Percentiles rank a stretch among this genome's conserved stretches.
These are phyloP conservation scores for Saccharomycopsis schoenii DNA, from an alignment of 805 yeast species.

Conservation along the genomic window DNA sequence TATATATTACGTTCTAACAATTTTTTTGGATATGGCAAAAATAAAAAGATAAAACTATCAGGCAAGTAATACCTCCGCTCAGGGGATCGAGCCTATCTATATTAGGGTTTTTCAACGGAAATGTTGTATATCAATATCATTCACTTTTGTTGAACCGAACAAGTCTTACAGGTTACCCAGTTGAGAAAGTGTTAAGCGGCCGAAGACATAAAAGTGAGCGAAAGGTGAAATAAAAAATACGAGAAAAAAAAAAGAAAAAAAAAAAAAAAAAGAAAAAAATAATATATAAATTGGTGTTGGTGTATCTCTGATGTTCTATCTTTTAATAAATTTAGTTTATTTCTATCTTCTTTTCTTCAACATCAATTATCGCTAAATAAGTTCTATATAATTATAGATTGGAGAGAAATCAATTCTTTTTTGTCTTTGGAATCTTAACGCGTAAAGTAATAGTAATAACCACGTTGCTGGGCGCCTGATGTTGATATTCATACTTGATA, in stretches of 20 bases:
- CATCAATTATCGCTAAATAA: conserved; percentile 13
- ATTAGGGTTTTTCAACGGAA: no score
- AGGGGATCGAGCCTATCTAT: no score
- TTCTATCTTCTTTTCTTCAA: conserved; percentile 3
- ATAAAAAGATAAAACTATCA: no score
- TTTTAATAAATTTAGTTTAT: background rate
- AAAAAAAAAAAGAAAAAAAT: background rate
- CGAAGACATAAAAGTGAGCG: background rate
- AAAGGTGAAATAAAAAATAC: background rate
- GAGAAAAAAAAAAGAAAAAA: background rate
- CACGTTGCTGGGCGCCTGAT: conserved; percentile 35
- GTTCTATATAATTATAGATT: background rate
- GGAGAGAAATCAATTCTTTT: background rate
- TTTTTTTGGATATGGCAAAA: no score
- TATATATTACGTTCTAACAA: no score
- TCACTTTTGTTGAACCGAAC: background rate
- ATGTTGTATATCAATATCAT: background rate
- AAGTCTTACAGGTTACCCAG: background rate
- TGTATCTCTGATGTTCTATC: background rate
- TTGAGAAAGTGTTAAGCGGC: no score
- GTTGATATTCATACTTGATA: conserved; percentile 27
- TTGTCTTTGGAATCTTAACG: conserved; percentile 1
- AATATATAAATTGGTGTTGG: background rate
- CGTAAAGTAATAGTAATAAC: conserved; percentile 18
- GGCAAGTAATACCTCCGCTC: no score